A percentile compares a stretch with the other conserved stretches of the same genome.
These are phyloP conservation scores for Mangifera indica DNA, from an alignment of 345 rosid species.

Conservation along the genomic window DNA sequence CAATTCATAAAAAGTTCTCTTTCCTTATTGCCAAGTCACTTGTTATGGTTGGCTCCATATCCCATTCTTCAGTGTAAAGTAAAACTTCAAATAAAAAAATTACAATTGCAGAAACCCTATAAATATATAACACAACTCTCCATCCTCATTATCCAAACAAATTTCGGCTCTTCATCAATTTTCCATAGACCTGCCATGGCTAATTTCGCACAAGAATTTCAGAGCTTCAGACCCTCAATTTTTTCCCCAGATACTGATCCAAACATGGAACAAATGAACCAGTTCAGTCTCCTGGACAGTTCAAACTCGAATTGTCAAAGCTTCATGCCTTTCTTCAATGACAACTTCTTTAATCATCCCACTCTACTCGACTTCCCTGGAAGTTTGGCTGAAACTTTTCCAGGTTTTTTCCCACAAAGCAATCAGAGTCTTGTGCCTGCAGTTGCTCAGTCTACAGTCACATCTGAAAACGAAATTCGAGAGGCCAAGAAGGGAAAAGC, in stretches of 20 bases:
- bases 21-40: not conserved
- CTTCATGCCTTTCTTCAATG: slow-evolving; percentile 35
- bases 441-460: slow-evolving; percentile 18
- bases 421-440: slow-evolving; percentile 25
- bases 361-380: slow-evolving; percentile 31
- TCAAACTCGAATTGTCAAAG: slow-evolving; percentile 24
- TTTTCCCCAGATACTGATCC: slow-evolving; percentile 35
- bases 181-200: slow-evolving; percentile 28
- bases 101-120: slow-evolving; percentile 17
- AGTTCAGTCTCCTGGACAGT: slow-evolving; percentile 28
- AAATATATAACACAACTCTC: slow-evolving; percentile 25
- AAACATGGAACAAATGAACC: slow-evolving; percentile 33
- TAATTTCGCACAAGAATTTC: slow-evolving; percentile 39
- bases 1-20: no score
- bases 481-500: slow-evolving; percentile 46
- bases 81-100: not conserved
- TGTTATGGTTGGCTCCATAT: not conserved
- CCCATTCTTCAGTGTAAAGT: not conserved
- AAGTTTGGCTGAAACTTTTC: slow-evolving; percentile 25
- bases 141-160: slow-evolving; percentile 21
- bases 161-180: not conserved
- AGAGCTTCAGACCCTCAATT: slow-evolving; percentile 29
- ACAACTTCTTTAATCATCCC: slow-evolving; percentile 40
- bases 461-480: slow-evolving; percentile 34
- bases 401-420: slow-evolving; percentile 25